phyloP scores from a whole-genome alignment of 164 flowering plant genomes.

The Cinnamomum chago region DNA sequence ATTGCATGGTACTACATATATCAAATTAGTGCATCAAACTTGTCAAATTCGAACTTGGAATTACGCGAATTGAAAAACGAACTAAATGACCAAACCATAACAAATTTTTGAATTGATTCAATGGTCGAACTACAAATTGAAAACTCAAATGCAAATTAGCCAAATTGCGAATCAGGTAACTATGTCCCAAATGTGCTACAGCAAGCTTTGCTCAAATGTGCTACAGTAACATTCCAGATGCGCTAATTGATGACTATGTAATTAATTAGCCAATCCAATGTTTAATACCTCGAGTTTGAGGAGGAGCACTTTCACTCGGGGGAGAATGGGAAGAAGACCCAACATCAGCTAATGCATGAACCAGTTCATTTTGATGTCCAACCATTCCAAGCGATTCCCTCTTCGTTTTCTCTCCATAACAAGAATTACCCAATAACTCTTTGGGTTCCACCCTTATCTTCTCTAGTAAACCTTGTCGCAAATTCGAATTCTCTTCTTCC shows the following conservation, averaged over 20 bases:
- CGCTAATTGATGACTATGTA: background rate
- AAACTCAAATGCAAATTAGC: no score
- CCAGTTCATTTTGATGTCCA: background rate
- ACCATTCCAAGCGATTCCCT: background rate
- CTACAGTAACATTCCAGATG: background rate
- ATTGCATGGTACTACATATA: no score
- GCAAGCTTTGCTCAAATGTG: background rate
- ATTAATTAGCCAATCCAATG: no score
- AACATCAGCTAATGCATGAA: background rate
- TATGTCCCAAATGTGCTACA: background rate
- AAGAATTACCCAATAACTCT: background rate
- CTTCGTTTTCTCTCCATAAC: background rate
- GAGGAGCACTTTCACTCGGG: conserved; percentile 7
- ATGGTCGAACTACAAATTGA: no score
- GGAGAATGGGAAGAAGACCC: conserved; percentile 12
- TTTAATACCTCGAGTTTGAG: conserved; percentile 20
- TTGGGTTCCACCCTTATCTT: background rate
- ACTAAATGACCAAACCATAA: no score
- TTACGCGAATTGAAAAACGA: no score
- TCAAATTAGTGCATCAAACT: no score
- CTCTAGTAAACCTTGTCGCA: background rate
- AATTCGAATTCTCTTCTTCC: conserved; percentile 8
- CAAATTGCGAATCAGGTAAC: no score
- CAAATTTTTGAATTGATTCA: no score
- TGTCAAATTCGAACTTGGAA: no score